phyloP scores from a whole-genome alignment of 208 protist species.

The Endotrypanum monterogeii region DNA sequence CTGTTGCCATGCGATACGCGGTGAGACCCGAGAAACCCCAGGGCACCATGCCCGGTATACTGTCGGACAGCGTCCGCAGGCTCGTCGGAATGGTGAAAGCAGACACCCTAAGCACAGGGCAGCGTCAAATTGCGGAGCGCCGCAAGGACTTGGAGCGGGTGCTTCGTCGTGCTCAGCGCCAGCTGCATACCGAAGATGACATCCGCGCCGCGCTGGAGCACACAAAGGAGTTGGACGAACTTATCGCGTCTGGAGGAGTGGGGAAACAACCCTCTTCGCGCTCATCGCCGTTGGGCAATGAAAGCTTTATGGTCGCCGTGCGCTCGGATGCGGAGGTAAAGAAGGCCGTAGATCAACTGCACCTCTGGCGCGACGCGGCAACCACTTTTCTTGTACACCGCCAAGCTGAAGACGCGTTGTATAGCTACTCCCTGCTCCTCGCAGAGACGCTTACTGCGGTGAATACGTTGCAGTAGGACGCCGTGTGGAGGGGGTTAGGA shows the following conservation, averaged over 20 bases:
- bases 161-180: slow-evolving; percentile 47
- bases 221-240: slow-evolving; percentile 21
- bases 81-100: slow-evolving; percentile 23
- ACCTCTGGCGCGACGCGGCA: slow-evolving; percentile 63
- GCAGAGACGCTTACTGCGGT: slow-evolving; percentile 66
- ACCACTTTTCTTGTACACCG: slow-evolving; percentile 57
- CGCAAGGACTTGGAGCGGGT: slow-evolving; percentile 42
- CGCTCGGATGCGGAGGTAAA: slow-evolving; percentile 41
- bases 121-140: slow-evolving; percentile 54
- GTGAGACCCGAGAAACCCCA: slow-evolving; percentile 7
- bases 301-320: slow-evolving; percentile 30
- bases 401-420: slow-evolving; percentile 68
- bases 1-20: slow-evolving; percentile 24
- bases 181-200: slow-evolving; percentile 74
- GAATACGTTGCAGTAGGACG: slow-evolving; percentile 33
- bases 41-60: slow-evolving; percentile 31
- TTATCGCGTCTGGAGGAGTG: background rate
- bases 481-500: no score
- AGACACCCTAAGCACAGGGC: slow-evolving; percentile 39
- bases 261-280: background rate
- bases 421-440: slow-evolving; percentile 66
- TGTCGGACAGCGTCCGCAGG: slow-evolving; percentile 50
- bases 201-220: slow-evolving; percentile 61
- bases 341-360: slow-evolving; percentile 47
- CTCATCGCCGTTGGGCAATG: background rate